phyloP scores from a whole-genome alignment of 73 alveolate species.

The Effrenium voratum region DNA sequence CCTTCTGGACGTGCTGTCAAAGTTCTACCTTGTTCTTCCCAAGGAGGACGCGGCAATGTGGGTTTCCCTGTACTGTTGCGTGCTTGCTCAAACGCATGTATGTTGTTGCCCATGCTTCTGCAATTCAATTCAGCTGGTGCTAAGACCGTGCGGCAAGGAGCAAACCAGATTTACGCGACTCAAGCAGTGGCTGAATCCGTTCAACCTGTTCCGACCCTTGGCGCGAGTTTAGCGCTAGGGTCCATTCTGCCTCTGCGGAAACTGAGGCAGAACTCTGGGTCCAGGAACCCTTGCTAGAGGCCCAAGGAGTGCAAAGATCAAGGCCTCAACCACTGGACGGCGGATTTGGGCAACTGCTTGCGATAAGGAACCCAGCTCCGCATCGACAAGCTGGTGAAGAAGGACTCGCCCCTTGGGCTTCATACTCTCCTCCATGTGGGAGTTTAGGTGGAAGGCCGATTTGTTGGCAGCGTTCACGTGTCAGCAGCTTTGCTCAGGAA shows the following conservation, averaged over 20 bases:
- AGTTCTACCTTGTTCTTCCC: constrained; percentile 77
- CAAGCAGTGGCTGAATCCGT: constrained; percentile 87
- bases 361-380: constrained; percentile 41
- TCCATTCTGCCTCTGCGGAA: too few species aligned
- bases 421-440: not conserved
- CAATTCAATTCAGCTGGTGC: not conserved
- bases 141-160: constrained; percentile 7
- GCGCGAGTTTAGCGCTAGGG: not conserved
- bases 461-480: not conserved
- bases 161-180: constrained; percentile 71
- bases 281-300: not conserved
- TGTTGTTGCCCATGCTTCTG: not conserved
- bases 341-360: too few species aligned
- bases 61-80: not conserved
- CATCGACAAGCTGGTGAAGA: constrained; percentile 41
- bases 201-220: constrained; percentile 69
- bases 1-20: constrained; percentile 45
- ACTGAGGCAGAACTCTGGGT: too few species aligned
- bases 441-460: not conserved
- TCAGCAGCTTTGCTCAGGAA: constrained; percentile 6
- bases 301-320: not conserved
- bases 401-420: constrained; percentile 33
- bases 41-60: constrained; percentile 4
- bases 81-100: not conserved
- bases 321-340: too few species aligned